Conservation (phyloP, 345 rosid species). For the Euphorbia lathyris region DNA sequence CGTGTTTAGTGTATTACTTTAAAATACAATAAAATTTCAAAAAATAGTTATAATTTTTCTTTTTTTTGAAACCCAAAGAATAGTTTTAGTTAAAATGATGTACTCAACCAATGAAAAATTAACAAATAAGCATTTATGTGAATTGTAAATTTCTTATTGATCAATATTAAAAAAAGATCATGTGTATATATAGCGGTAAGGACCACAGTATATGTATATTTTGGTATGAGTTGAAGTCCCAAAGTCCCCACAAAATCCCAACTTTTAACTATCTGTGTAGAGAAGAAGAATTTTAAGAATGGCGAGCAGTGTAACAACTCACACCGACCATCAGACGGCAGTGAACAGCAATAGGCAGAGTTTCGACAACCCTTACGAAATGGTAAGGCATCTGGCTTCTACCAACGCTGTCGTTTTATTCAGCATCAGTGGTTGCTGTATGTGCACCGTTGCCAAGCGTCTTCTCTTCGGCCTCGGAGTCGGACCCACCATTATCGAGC, state of each 20-base stretch:
- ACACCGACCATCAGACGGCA: constrained; percentile 13
- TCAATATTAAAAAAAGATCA: no score
- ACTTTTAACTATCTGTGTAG: not conserved
- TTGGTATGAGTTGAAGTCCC: not conserved
- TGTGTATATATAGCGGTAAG: not conserved
- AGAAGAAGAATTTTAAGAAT: not conserved
- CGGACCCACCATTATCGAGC: constrained; percentile 77
- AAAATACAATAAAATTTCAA: no score
- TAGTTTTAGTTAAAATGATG: no score
- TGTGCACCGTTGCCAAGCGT: constrained; percentile 93
- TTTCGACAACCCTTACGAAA: constrained; percentile 39
- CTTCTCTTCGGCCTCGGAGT: constrained; percentile 87
- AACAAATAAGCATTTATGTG: no score
- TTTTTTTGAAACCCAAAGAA: no score
- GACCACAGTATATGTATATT: not conserved
- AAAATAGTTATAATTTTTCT: no score
- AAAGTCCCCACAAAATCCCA: not conserved
- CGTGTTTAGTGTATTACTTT: no score
- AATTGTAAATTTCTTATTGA: no score
- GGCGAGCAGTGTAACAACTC: constrained; percentile 18
- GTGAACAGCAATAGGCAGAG: not conserved
- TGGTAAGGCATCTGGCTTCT: constrained; percentile 51
- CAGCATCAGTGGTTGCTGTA: constrained; percentile 82
- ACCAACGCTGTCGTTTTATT: constrained; percentile 80
- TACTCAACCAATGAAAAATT: no score